Base-by-base conservation (phyloP, 2,329 filamentous ascomycete species). In the Furcasterigmium sp. region DNA sequence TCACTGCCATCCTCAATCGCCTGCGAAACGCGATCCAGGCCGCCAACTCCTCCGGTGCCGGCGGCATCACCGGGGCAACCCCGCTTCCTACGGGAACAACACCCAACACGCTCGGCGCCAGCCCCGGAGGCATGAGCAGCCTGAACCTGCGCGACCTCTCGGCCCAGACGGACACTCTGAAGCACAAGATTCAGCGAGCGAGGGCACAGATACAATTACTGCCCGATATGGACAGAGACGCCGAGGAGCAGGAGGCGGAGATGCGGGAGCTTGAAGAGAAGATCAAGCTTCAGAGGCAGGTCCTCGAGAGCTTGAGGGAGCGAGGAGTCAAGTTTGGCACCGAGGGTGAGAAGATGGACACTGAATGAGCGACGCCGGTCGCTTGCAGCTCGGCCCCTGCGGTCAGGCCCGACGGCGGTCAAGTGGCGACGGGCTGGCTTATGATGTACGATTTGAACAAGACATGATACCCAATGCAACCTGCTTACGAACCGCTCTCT, bases 121-220 rank as follows among this genome's bases (percentile, higher is more conserved):
- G 56, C 57, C 60, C 36, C 41, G 49, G 45, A 48, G 39, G 39
- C n/a, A 49, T 32, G 43, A 48, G 43, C 58, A 58, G 57, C 54
- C 63, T 73, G 34, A 69, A 64, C 14, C 70, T 76, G 48, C 94
- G 95, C 61, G 85, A 95, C 53, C 78, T 97, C 14, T 81, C 85
- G 3, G 78, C 82, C 3, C 88, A 87, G 28, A 86, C 87, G 2
- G 86, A 89, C 56, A 76, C 78, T 28, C 73, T 96, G 54, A 91
- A 88, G 64, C 83, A 91, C 64, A 87, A 88, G 64, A 78, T 97
- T 46, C 85, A 90, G 61, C 84, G 84, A 52, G 90, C 91, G 39
- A 75, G 86, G 39, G 74, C 72, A 26, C 78, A 82, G 53, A 70
- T 90, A 41, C 72, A 75, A 56, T 68, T 70, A 21, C 62, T 93